These are phyloP conservation scores for Alternaria viburni DNA, from an alignment of 2,329 filamentous ascomycete species.

Conservation along the genomic window DNA sequence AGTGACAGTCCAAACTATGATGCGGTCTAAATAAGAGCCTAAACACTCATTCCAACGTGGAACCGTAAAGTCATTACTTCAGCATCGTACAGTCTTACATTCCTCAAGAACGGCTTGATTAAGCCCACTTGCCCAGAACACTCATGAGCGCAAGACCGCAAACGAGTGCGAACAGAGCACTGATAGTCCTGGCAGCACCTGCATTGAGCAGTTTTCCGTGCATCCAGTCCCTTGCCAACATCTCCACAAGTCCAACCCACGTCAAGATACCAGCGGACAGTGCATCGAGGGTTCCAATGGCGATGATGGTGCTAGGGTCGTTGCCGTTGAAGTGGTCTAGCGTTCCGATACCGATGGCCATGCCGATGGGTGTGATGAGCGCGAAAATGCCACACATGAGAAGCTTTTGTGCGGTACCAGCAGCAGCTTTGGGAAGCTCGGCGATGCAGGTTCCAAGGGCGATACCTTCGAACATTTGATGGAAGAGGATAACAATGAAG, in stretches of 20 bases:
- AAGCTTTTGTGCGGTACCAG: conserved; percentile 58
- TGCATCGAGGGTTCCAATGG: conserved; percentile 76
- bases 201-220: conserved; percentile 58
- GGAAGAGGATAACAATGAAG: conserved; percentile 73
- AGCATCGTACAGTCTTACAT: not conserved
- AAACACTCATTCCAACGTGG: not conserved
- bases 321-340: conserved; percentile 76
- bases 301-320: conserved; percentile 69
- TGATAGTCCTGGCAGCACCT: conserved; percentile 54
- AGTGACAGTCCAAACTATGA: not conserved
- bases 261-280: conserved; percentile 76
- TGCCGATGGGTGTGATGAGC: conserved; percentile 76
- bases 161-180: conserved; percentile 63
- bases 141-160: conserved; percentile 73
- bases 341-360: conserved; percentile 80
- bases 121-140: conserved; percentile 77
- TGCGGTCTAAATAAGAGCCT: not conserved
- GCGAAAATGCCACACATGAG: conserved; percentile 69
- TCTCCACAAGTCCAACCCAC: conserved; percentile 82
- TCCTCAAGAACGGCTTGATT: not conserved
- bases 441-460: conserved; percentile 76
- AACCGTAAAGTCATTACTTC: conserved; percentile 2
- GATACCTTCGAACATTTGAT: conserved; percentile 79
- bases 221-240: conserved; percentile 80
- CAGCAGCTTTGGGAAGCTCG: conserved; percentile 54